Evolutionary conservation across 495 filamentous ascomycete species (phyloP), one percentile per base, ranked within the genome.

Genomic region (Xylaria telfairii): DNA sequence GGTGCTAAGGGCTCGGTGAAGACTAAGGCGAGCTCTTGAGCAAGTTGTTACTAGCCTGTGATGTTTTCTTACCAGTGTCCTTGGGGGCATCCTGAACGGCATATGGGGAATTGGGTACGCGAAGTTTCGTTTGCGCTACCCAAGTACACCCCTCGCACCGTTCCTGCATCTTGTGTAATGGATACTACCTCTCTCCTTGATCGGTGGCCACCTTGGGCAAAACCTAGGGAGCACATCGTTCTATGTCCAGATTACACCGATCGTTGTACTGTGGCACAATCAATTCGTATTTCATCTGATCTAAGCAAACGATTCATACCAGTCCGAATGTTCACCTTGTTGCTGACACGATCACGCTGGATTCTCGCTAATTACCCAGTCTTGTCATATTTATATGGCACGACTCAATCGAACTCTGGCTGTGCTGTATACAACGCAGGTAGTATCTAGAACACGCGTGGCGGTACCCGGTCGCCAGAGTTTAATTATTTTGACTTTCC

Each of bases 1-100:
- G 77, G 76, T 30, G 72, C 73, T n/a, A 59, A 73, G 30, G 54
- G 53, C 26, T 62, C 65, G 2, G 62, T 69, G 63, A 63, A 67
- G 67, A 44, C 34, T 9, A 47, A 42, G 53, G 41, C 53, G 28
- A 53, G 46, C 30, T 47, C 34, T 3, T 63, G 42, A 53, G 9
- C 9, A 17, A 39, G 44, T 72, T 67, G 49, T 70, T 76, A 57
- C 62, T n/a, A n/a, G n/a, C 66, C 26, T 56, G 28, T 49, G n/a
- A n/a, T n/a, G 24, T 47, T 17, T n/a, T 4, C 4, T 47, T n/a
- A 12, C 10, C 32, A 3, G 32, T 63, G 26, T 62, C 21, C 21
- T 15, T 26, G 2, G 7, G 37, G 21, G 34, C 28, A 8, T 60
- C 32, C 19, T 60, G 30, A 59, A n/a, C 8, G 46, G n/a, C 21